phyloP scores from a whole-genome alignment of 495 filamentous ascomycete species.

The Cercophora newfieldiana region DNA sequence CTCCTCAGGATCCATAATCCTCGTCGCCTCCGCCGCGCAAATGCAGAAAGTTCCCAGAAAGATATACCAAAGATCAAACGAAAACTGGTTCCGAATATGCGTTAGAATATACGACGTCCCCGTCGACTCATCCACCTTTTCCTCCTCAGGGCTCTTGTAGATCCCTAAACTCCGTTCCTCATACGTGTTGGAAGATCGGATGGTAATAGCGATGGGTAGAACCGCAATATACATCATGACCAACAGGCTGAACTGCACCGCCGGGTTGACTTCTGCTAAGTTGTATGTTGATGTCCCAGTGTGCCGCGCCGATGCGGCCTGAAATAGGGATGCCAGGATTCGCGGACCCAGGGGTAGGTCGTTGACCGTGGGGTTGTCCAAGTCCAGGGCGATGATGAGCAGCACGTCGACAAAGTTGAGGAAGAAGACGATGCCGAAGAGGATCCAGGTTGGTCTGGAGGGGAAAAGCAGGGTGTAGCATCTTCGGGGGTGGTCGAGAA shows the following conservation, averaged over 20 bases:
- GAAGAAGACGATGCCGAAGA: constrained; percentile 74
- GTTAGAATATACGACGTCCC: constrained; percentile 76
- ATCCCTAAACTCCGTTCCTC: constrained; percentile 87
- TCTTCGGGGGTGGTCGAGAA: constrained; percentile 85
- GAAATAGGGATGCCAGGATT: constrained; percentile 77
- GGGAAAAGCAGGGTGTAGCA: constrained; percentile 91
- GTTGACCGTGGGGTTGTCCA: constrained; percentile 64
- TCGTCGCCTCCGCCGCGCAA: constrained; percentile 69
- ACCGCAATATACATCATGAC: constrained; percentile 99
- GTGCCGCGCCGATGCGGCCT: constrained; percentile 78
- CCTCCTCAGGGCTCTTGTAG: constrained; percentile 51
- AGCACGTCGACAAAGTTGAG: constrained; percentile 80
- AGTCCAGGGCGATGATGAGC: constrained; percentile 82
- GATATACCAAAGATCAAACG: constrained; percentile 80
- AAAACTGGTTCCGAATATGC: constrained; percentile 79
- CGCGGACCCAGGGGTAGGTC: constrained; percentile 63
- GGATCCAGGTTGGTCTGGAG: constrained; percentile 81
- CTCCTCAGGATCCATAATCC: constrained; percentile 15
- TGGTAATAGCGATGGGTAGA: constrained; percentile 88
- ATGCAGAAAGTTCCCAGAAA: constrained; percentile 81
- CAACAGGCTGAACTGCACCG: constrained; percentile 84
- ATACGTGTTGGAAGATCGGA: constrained; percentile 88
- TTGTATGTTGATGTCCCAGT: constrained; percentile 78
- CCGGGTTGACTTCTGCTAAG: constrained; percentile 73
- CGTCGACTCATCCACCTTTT: constrained; percentile 48